A percentile compares a stretch with the other conserved stretches of the same genome.
Evolutionary conservation across 2,329 filamentous ascomycete species (phyloP).

Genomic region (Penicillium sp.): DNA sequence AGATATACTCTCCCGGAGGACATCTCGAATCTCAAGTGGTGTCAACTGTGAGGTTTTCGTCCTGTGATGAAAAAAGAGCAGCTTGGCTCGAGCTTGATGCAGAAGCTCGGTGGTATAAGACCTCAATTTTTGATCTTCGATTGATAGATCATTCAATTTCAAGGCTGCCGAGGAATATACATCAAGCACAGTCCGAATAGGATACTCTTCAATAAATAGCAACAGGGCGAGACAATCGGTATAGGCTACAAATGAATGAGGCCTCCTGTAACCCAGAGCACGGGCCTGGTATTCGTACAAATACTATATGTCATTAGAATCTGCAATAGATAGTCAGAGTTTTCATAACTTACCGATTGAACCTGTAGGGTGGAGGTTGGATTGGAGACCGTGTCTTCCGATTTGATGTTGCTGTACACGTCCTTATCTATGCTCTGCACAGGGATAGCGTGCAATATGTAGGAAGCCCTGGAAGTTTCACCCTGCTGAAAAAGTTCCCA

Average conservation of each 20-base stretch:
- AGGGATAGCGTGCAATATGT: constrained; percentile 46
- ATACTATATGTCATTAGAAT: constrained; percentile 58
- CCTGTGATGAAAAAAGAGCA: constrained; percentile 70
- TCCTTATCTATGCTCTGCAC: constrained; percentile 40
- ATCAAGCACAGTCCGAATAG: constrained; percentile 42
- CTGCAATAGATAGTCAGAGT: constrained; percentile 3
- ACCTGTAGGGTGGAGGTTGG: constrained; percentile 43
- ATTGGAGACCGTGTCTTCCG: constrained; percentile 24
- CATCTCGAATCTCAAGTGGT: constrained; percentile 65
- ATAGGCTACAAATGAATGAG: constrained; percentile 57
- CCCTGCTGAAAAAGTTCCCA: constrained; percentile 66
- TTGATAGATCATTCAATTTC: constrained; percentile 47
- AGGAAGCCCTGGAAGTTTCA: constrained; percentile 41
- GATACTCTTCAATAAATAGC: constrained; percentile 62
- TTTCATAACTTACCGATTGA: constrained; percentile 40
- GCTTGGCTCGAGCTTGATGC: constrained; percentile 68
- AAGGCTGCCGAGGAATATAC: constrained; percentile 49
- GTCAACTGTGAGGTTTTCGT: constrained; percentile 64
- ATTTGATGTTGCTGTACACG: constrained; percentile 22
- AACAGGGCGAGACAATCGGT: constrained; percentile 69
- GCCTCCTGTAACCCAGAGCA: constrained; percentile 56
- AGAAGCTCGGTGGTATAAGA: constrained; percentile 60
- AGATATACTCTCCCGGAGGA: constrained; percentile 64
- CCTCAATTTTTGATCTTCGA: constrained; percentile 38
- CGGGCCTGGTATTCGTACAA: constrained; percentile 61